phyloP scores from a whole-genome alignment of 139 green algal species.

The Chlamydomonas incerta region DNA sequence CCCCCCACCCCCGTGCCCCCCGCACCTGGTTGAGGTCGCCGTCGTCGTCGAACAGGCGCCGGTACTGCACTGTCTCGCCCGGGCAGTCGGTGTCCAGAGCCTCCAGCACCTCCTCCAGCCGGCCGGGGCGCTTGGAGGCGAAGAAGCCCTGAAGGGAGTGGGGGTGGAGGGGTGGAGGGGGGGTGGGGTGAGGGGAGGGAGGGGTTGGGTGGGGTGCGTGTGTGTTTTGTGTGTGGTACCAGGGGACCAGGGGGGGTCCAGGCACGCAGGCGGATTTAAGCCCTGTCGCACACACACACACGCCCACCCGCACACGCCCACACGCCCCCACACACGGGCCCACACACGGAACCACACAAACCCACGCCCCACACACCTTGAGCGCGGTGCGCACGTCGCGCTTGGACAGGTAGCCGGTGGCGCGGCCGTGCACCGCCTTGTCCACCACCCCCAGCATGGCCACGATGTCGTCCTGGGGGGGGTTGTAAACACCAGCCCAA shows the following conservation, averaged over 20 bases:
- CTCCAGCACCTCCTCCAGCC: constrained; percentile 45
- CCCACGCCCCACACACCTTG: constrained; percentile 1
- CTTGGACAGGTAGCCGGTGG: constrained; percentile 54
- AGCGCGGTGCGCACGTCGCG: constrained; percentile 40
- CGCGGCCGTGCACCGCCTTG: constrained; percentile 6
- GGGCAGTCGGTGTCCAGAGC: constrained; percentile 56
- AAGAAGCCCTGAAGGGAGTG: constrained; percentile 23
- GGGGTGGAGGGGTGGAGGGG: not conserved
- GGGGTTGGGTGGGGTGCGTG: not conserved
- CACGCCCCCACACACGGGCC: no score
- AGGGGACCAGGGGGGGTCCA: no score
- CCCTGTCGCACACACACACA: no score
- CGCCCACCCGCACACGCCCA: no score
- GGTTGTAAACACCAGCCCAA: no score
- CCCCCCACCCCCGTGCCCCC: not conserved
- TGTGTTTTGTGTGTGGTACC: no score
- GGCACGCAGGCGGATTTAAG: no score
- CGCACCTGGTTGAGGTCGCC: constrained; percentile 52
- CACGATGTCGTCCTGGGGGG: constrained; percentile 1
- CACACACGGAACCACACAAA: no score
- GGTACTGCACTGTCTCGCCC: constrained; percentile 48
- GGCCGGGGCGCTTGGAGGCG: not conserved
- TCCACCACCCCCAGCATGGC: constrained; percentile 14
- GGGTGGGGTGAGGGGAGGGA: not conserved
- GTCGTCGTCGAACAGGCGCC: constrained; percentile 47